A percentile compares a stretch with the other conserved stretches of the same genome.
Conservation (phyloP, 2,329 filamentous ascomycete genomes). For the Fusarium papillatum region DNA sequence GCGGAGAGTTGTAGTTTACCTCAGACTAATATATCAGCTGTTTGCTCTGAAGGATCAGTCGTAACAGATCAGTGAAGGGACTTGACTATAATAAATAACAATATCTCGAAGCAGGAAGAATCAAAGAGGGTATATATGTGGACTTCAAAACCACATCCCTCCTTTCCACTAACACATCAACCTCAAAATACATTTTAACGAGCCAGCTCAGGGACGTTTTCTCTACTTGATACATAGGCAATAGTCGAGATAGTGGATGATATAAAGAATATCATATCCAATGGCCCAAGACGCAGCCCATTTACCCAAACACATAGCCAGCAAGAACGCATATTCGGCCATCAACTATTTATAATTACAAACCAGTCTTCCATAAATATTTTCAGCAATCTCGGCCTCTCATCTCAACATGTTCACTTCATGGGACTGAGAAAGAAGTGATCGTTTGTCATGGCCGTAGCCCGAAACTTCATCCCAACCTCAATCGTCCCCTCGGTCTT, state of each 20-base stretch:
- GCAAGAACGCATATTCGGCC: not conserved
- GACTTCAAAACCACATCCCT: not conserved
- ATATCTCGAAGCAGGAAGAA: not conserved
- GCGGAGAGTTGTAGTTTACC: not conserved
- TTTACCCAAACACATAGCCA: not conserved
- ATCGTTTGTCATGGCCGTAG: slow-evolving; percentile 67
- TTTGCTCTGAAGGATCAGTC: not conserved
- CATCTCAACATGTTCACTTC: slow-evolving; percentile 26
- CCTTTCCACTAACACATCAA: not conserved
- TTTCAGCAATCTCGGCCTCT: not conserved
- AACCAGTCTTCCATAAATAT: not conserved
- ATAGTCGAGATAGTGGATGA: not conserved
- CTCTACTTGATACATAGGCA: not conserved
- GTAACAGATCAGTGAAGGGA: not conserved
- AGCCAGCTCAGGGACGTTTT: not conserved
- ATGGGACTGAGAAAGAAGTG: slow-evolving; percentile 56
- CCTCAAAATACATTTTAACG: not conserved
- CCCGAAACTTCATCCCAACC: slow-evolving; percentile 71
- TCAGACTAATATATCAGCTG: not conserved
- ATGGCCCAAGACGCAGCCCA: not conserved
- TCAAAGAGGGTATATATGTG: not conserved
- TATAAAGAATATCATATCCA: too few relatives aligned
- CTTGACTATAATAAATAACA: not conserved
- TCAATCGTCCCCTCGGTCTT: slow-evolving; percentile 65
- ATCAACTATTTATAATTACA: not conserved